Conservation (phyloP, 306 rosid species). For the Sechiopsis laciniata region DNA sequence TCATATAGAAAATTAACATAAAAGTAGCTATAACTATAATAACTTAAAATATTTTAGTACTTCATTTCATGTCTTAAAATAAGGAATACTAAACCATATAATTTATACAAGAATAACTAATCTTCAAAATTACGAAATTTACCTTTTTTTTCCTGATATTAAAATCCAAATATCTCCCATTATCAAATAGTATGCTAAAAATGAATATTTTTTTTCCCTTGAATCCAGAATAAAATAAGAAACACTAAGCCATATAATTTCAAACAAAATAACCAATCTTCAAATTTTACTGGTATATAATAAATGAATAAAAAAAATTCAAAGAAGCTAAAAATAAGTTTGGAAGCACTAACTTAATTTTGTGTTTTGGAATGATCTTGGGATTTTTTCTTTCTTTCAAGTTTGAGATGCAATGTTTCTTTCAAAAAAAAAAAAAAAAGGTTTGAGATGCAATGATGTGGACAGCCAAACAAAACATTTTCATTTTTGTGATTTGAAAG, state of each 20-base stretch:
- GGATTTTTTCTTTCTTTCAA: background rate
- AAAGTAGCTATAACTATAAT: background rate
- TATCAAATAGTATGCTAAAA: background rate
- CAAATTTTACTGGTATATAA: background rate
- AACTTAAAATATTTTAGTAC: background rate
- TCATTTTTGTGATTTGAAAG: slow-evolving; percentile 1
- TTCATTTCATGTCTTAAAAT: no score
- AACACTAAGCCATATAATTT: background rate
- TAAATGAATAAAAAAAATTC: background rate
- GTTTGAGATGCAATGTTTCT: slow-evolving; percentile 14
- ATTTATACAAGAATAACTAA: no score
- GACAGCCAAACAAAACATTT: slow-evolving; percentile 12
- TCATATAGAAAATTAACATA: background rate
- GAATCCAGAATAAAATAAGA: background rate
- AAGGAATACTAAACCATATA: no score
- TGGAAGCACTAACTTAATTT: background rate
- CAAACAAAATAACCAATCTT: background rate
- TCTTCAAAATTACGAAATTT: no score
- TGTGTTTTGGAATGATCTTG: background rate
- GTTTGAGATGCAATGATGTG: slow-evolving; percentile 16
- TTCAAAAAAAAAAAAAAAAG: no score
- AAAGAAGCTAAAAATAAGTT: background rate
- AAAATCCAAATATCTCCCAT: background rate
- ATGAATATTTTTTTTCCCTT: background rate
- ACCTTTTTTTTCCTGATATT: no score